These are phyloP conservation scores for Pilatotrama ljubarskyi DNA, from an alignment of 768 basidiomycete genomes.

Conservation along the genomic window DNA sequence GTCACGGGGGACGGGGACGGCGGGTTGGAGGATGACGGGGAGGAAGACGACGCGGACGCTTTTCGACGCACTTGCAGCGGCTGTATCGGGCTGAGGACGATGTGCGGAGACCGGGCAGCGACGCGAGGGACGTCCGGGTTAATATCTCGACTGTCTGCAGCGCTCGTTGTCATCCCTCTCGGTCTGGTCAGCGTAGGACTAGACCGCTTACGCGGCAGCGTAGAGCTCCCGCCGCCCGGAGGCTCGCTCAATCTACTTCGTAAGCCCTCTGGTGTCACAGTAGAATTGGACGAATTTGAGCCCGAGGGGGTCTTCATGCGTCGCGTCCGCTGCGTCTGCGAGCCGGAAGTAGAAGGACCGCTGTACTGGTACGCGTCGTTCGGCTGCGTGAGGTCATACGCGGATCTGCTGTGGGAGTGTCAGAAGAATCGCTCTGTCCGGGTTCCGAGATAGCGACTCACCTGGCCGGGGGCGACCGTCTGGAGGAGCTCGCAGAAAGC, in stretches of 20 bases:
- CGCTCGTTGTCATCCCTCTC: constrained; percentile 27
- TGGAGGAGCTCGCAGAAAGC: constrained; percentile 9
- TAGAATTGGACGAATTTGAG: constrained; percentile 25
- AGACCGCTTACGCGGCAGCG: constrained; percentile 12
- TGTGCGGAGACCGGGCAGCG: not conserved
- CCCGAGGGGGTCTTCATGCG: constrained; percentile 18
- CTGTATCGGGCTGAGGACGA: constrained; percentile 1
- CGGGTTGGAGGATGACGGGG: constrained; percentile 18
- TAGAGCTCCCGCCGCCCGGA: not conserved
- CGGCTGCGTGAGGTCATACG: constrained; percentile 13
- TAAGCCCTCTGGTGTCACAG: constrained; percentile 13
- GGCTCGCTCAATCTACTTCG: constrained; percentile 16
- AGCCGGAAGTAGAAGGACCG: not conserved
- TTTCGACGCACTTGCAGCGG: constrained; percentile 23
- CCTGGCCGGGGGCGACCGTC: constrained; percentile 17
- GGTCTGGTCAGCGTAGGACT: constrained; percentile 14
- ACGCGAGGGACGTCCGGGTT: constrained; percentile 5
- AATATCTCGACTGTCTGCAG: constrained; percentile 1
- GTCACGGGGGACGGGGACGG: constrained; percentile 20
- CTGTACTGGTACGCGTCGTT: constrained; percentile 2
- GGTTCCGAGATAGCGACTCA: not conserved
- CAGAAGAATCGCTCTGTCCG: not conserved
- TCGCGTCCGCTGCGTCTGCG: constrained; percentile 8
- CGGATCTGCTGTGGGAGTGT: not conserved
- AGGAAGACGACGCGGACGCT: constrained; percentile 23